Conservation (phyloP, 345 rosid species). For the Cardamine chenopodiifolia region DNA sequence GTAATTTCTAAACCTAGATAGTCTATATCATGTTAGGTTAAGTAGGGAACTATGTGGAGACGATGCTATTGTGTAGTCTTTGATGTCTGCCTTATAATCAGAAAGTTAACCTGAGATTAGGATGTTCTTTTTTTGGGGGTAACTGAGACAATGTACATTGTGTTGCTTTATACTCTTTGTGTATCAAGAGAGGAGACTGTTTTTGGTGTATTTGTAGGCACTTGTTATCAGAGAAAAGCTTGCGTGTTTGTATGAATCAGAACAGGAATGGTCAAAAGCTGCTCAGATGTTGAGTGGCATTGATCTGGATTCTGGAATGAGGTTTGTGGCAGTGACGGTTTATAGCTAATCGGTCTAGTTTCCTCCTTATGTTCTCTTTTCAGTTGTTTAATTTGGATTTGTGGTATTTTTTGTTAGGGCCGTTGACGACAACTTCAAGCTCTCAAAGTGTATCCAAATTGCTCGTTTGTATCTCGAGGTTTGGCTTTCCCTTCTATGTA, state of each 20-base stretch:
- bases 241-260: slow-evolving; percentile 87
- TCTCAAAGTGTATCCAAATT: slow-evolving; percentile 95
- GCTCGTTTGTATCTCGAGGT: slow-evolving; percentile 98
- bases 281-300: slow-evolving; percentile 99
- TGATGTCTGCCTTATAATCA: background rate
- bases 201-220: slow-evolving; percentile 50
- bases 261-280: slow-evolving; percentile 94
- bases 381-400: slow-evolving; percentile 17
- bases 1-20: background rate
- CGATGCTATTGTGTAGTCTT: background rate
- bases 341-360: background rate
- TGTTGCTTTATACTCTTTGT: background rate
- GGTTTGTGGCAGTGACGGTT: slow-evolving; percentile 49
- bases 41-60: slow-evolving; percentile 4
- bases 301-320: slow-evolving; percentile 94
- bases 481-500: slow-evolving; percentile 31
- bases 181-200: background rate
- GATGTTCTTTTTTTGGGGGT: background rate
- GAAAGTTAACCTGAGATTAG: background rate
- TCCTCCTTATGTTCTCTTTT: background rate
- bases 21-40: background rate
- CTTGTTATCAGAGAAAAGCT: slow-evolving; percentile 92
- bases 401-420: slow-evolving; percentile 55
- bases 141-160: slow-evolving; percentile 34
- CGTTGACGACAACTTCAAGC: slow-evolving; percentile 77